These are phyloP conservation scores for Aspergillus pseudotamarii DNA, from an alignment of 2,329 filamentous ascomycete species.

Conservation along the genomic window DNA sequence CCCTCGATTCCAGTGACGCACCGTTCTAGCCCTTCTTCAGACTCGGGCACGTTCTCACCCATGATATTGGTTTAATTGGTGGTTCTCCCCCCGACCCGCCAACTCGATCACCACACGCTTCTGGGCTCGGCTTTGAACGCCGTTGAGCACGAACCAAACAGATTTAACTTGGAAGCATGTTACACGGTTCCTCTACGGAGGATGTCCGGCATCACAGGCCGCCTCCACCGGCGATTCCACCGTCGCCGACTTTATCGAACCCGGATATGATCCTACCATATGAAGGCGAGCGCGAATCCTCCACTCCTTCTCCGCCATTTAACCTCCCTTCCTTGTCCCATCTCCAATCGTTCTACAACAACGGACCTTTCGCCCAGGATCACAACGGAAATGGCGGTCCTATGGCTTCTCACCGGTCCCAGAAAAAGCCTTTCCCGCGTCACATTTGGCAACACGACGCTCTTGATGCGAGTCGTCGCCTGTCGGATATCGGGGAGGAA, in stretches of 20 bases:
- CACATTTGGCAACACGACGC: constrained; percentile 40
- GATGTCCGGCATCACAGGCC: constrained; percentile 16
- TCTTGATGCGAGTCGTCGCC: constrained; percentile 42
- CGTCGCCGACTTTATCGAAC: constrained; percentile 86
- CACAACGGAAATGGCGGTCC: constrained; percentile 7
- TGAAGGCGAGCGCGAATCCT: constrained; percentile 54
- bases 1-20: constrained; percentile 11
- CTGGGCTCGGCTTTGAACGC: background rate
- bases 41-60: background rate
- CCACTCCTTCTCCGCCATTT: constrained; percentile 55
- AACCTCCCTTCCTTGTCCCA: constrained; percentile 51
- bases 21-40: constrained; percentile 1
- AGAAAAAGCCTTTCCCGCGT: constrained; percentile 37
- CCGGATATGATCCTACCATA: constrained; percentile 92
- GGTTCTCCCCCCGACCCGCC: background rate
- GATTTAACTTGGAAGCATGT: constrained; percentile 5
- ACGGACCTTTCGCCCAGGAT: constrained; percentile 18
- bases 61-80: constrained; percentile 15
- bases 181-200: constrained; percentile 17
- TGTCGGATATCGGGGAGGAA: constrained; percentile 52
- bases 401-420: constrained; percentile 11
- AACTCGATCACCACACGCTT: background rate
- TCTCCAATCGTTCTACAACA: constrained; percentile 40
- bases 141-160: background rate
- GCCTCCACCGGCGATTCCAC: constrained; percentile 47